Percentiles rank a stretch among this genome's conserved stretches.
These are phyloP conservation scores for Alternaria novae-zelandiae DNA, from an alignment of 2,329 filamentous ascomycete species.

Conservation along the genomic window DNA sequence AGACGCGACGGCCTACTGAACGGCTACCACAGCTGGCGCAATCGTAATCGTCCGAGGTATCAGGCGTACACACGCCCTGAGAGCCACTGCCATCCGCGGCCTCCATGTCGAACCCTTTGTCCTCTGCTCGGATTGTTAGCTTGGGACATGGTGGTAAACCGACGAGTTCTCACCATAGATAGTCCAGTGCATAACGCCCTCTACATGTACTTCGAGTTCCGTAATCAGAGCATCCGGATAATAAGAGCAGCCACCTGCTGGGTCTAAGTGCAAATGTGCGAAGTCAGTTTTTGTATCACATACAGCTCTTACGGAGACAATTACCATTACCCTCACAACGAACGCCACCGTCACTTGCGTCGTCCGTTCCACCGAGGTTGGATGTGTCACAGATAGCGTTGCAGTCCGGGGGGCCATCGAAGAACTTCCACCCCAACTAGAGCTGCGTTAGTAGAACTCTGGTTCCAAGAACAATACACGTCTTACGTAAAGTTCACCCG, in stretches of 20 bases:
- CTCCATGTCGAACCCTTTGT: background rate
- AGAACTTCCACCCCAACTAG: background rate
- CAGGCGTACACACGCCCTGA: background rate
- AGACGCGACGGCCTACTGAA: background rate
- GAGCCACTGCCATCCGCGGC: background rate
- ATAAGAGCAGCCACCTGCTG: background rate
- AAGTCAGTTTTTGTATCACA: background rate
- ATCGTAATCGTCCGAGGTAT: background rate
- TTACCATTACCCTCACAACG: background rate
- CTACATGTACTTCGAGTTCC: background rate
- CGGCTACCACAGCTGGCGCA: background rate
- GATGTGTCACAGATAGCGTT: background rate
- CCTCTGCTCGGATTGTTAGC: background rate
- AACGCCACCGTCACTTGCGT: background rate
- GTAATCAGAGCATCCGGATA: background rate
- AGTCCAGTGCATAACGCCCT: background rate
- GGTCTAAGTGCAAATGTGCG: background rate
- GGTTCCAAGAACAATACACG: accelerated
- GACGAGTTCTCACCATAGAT: background rate
- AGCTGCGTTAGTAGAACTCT: background rate
- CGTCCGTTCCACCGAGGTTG: background rate
- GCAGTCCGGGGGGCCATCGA: background rate
- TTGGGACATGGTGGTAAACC: background rate
- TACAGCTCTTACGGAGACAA: background rate
- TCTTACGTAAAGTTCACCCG: background rate